A percentile compares a stretch with the other conserved stretches of the same genome.
Evolutionary conservation across 768 basidiomycete genomes (phyloP).

Genomic region (Amylocystis lapponica): DNA sequence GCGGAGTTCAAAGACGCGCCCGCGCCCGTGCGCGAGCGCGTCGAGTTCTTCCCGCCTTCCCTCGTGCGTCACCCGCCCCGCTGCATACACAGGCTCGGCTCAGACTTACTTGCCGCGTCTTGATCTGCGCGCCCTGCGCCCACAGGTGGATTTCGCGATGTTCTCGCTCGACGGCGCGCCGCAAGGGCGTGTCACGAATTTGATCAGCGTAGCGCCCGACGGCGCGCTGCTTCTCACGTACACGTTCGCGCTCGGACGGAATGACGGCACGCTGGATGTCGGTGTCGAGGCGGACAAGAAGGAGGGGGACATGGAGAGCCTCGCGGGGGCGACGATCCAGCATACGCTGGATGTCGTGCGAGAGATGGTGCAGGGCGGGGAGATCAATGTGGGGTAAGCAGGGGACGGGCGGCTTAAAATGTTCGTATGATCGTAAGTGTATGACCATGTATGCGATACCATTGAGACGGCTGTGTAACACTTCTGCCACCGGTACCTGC

Average conservation of each 20-base stretch:
- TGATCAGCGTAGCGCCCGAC: background rate
- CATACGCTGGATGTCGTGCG: background rate
- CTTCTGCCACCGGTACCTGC: too few relatives aligned
- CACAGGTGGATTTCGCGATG: conserved; percentile 1
- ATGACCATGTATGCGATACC: too few relatives aligned
- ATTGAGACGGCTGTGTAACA: too few relatives aligned
- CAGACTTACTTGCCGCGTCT: too few relatives aligned
- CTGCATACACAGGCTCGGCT: too few relatives aligned
- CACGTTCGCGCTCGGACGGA: conserved; percentile 1
- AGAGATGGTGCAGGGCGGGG: background rate
- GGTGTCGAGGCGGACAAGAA: background rate
- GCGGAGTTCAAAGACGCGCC: background rate
- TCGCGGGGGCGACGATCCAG: background rate
- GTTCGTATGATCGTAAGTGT: too few relatives aligned
- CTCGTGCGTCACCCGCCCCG: background rate
- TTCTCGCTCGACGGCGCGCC: background rate
- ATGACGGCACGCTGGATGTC: background rate
- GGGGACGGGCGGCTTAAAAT: too few relatives aligned
- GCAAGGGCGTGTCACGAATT: background rate
- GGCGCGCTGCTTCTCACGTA: background rate
- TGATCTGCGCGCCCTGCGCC: background rate
- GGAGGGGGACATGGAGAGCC: background rate
- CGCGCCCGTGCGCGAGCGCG: background rate
- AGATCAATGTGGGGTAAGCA: background rate
- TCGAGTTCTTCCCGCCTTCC: conserved; percentile 1